Base-by-base conservation (phyloP, 2,329 filamentous ascomycete species). In the Fusarium continuum region DNA sequence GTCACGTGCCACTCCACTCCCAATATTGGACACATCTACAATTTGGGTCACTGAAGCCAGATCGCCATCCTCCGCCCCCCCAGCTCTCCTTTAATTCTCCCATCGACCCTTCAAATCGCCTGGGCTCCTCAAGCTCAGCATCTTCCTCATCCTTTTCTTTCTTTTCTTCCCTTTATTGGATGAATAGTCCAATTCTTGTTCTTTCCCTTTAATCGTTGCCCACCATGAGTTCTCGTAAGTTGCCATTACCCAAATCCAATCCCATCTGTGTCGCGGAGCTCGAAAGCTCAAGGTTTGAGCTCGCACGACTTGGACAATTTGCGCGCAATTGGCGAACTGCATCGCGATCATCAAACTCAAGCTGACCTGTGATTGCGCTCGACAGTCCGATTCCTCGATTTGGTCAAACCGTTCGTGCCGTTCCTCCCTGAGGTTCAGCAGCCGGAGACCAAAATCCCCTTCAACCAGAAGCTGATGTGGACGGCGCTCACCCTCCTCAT, bases 331-430 rank as follows among this genome's bases (percentile, higher is more conserved):
- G 73, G 55, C 48, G 41, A 51, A 41, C 40, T 49, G 8, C 10
- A 36, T 51, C 48, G 49, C 44, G 26, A 50, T 20, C 35, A 49
- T 45, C 55, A 45, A 67, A 56, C 50, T 49, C 28, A 56, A 44
- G 57, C 76, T 77, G 55, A 77, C 68, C 11, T 54, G 55, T 52
- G 39, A 54, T 40, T 60, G 58, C 43, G 41, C 49, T 32, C 26
- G 54, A 51, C 74, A 98, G 94, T 99, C 82, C 93, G 95, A 80
- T 99, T 99, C 79, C 94, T 99, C 84, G 95, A 99, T 83, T 88
- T 98, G 79, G 95, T 99, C 84, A 99, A 99, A 84, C 95, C 95
- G 77, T 99, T 99, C 80, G 92, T 96, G 86, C 94, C 95, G 84
- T 93, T 98, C 88, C 91, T 99, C 79, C 95, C 95, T 77, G 95